Evolutionary conservation across 371 early-diverging fungal species (phyloP).

Genomic region (Circinella umbellata): DNA sequence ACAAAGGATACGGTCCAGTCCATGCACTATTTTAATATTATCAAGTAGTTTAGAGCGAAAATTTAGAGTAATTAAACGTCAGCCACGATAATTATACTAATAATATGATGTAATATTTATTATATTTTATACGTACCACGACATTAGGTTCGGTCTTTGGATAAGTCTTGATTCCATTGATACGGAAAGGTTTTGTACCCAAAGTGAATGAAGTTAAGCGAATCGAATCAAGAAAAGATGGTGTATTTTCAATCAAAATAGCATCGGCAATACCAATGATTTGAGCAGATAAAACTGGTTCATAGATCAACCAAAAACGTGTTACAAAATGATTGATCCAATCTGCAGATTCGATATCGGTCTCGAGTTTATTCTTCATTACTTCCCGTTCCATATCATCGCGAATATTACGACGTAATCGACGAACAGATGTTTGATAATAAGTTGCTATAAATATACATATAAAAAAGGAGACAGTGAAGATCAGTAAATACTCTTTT

Average conservation of each 20-base stretch:
- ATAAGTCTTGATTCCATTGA: slow-evolving; percentile 89
- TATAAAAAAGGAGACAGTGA: background rate
- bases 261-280: slow-evolving; percentile 79
- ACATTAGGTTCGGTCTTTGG: slow-evolving; percentile 85
- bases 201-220: slow-evolving; percentile 94
- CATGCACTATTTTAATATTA: slow-evolving; percentile 60
- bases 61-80: background rate
- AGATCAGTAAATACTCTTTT: background rate
- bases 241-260: slow-evolving; percentile 83
- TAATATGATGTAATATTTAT: too few relatives aligned
- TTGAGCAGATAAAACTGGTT: slow-evolving; percentile 87
- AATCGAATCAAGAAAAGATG: slow-evolving; percentile 91
- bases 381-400: slow-evolving; percentile 78
- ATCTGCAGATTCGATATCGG: slow-evolving; percentile 86
- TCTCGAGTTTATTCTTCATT: slow-evolving; percentile 55
- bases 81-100: background rate
- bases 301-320: slow-evolving; percentile 94
- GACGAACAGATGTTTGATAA: slow-evolving; percentile 77
- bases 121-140: slow-evolving; percentile 60
- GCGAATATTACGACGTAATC: slow-evolving; percentile 71
- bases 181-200: slow-evolving; percentile 95
- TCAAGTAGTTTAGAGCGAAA: too few relatives aligned
- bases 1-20: slow-evolving; percentile 92
- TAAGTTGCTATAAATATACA: slow-evolving; percentile 59
- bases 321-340: slow-evolving; percentile 95